Base-by-base conservation (phyloP, 495 filamentous ascomycete genomes). In the Xylaria acuta region DNA sequence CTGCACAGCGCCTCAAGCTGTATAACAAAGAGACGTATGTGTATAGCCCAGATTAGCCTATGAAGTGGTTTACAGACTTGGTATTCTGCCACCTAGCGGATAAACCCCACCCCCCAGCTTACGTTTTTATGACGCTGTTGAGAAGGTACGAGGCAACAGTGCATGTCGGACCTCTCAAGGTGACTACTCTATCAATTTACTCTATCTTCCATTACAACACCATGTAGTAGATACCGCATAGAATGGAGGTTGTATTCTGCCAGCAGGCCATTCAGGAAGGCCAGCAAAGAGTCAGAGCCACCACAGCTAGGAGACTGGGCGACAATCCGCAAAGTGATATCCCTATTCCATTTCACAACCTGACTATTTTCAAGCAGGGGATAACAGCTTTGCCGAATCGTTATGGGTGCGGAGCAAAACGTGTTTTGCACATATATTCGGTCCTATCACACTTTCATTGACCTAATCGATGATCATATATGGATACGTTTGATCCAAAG, bases 391-490 rank as follows among this genome's bases (percentile, higher is more conserved):
- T 0, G 74, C 74, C 9, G 66, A 76, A 16, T 78, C 83, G 16
- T 80, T 84, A 43, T 88, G 87, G 69, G 88, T 89, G 27, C 77
- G 89, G 22, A 85, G 84, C 59, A 89, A 89, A 69, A 90, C 87
- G 8, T 86, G 88, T 80, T 91, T 58, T 87, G 88, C 36, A 83
- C 83, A 30, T 94, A 93, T 71, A 82, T 91, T 66, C 80, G 85
- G 18, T 82, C 82, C 32, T 86, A 85, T 41, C 84, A 85, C 22
- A 86, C 89, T 3, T 93, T 88, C 73, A 59, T 93, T 11, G 91
- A 94, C 72, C 80, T 94, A 2, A 88, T 93, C 36, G 87, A 91
- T 70, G 88, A 90, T 70, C 34, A 72, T 79, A 45, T 78, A 75
- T 22, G 76, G 77, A 58, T 65, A 78, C 75, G 82, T 72, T 79